Percentiles rank a stretch among this genome's conserved stretches.
Conservation (phyloP, 1,139 yeast species). For the Magnusiomyces tetraspermus region DNA sequence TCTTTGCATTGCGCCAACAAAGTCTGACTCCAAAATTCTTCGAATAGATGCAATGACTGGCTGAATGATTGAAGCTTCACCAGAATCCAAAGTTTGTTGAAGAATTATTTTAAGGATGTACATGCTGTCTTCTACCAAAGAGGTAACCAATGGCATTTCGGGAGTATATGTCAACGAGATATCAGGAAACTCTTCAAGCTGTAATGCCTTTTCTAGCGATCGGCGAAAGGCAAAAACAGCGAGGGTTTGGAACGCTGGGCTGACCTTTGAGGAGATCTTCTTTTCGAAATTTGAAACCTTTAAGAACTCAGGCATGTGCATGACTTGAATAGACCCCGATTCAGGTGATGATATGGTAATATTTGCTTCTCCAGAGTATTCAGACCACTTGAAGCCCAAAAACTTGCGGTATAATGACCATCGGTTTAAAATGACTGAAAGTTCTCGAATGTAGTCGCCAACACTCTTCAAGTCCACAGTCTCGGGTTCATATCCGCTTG, state of each 20-base stretch:
- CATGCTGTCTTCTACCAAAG: conserved; percentile 79
- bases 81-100: conserved; percentile 51
- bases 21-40: conserved; percentile 41
- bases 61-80: conserved; percentile 47
- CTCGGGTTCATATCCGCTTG: conserved; percentile 25
- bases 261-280: conserved; percentile 46
- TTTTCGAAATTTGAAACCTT: conserved; percentile 50
- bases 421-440: conserved; percentile 67
- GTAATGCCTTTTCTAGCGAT: conserved; percentile 73
- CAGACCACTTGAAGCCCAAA: conserved; percentile 56
- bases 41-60: conserved; percentile 40
- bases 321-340: conserved; percentile 12
- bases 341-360: not conserved
- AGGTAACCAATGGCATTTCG: conserved; percentile 62
- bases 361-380: conserved; percentile 23
- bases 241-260: conserved; percentile 55
- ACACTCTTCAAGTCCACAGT: conserved; percentile 43
- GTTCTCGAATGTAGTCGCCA: conserved; percentile 53
- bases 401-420: conserved; percentile 83
- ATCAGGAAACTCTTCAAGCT: conserved; percentile 67
- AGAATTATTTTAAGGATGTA: conserved; percentile 61
- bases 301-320: conserved; percentile 36
- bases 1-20: conserved; percentile 40
- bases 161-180: conserved; percentile 27
- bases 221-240: conserved; percentile 61